Conservation (phyloP, 202 grass and related monocot species). For the Alloteropsis angusta region DNA sequence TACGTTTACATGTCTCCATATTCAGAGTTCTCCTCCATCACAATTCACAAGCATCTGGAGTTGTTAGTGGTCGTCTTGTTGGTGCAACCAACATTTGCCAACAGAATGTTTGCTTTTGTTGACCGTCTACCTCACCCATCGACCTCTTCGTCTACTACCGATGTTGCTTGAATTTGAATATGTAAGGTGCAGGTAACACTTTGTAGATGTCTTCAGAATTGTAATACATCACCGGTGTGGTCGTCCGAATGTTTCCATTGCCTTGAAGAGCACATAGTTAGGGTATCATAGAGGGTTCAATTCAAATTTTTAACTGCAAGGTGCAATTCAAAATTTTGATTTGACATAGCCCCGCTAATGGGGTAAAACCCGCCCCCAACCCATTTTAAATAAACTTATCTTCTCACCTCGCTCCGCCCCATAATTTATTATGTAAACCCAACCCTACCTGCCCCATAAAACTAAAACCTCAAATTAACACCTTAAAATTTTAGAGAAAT, state of each 20-base stretch:
- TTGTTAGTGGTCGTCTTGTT: background rate
- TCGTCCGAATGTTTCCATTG: conserved; percentile 4
- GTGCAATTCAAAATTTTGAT: background rate
- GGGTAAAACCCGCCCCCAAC: no score
- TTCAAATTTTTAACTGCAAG: background rate
- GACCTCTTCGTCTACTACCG: background rate
- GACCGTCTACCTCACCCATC: background rate
- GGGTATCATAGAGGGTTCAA: background rate
- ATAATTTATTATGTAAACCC: no score
- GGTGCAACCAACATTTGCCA: no score
- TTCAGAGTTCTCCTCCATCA: background rate
- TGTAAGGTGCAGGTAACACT: background rate
- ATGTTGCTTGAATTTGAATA: background rate
- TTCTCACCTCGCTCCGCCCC: no score
- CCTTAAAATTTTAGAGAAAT: no score
- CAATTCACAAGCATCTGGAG: background rate
- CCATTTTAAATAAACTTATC: no score
- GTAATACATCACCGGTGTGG: background rate
- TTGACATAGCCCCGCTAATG: no score
- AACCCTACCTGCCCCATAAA: no score
- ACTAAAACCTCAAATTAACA: no score
- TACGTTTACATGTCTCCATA: background rate
- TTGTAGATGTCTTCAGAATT: background rate
- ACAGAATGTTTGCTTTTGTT: background rate
- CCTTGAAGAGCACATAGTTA: background rate